Evolutionary conservation across 2,329 filamentous ascomycete species (phyloP).

Genomic region (Penicillium sumatraense): DNA sequence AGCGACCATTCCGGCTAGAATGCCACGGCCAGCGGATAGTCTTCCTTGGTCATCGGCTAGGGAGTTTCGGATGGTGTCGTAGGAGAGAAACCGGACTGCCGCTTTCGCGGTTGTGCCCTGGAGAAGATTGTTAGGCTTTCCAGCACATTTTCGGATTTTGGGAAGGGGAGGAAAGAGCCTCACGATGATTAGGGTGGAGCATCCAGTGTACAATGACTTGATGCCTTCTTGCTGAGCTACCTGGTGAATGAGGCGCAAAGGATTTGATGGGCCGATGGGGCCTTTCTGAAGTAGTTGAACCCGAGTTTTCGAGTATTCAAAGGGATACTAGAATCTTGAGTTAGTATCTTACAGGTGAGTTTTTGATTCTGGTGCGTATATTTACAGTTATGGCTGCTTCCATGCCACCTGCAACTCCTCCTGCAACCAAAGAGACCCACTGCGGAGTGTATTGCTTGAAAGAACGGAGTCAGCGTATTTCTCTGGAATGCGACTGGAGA

Average conservation of each 20-base stretch:
- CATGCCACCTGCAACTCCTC: constrained; percentile 58
- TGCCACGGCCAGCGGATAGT: constrained; percentile 59
- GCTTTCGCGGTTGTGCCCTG: constrained; percentile 66
- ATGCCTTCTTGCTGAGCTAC: constrained; percentile 63
- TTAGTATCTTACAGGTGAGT: neutral
- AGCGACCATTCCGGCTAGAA: constrained; percentile 68
- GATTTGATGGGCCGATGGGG: constrained; percentile 15
- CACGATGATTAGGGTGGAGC: constrained; percentile 59
- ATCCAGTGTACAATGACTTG: constrained; percentile 66
- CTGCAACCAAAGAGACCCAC: constrained; percentile 54
- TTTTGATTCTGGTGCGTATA: too few relatives aligned
- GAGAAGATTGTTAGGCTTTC: neutral
- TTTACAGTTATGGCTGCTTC: constrained; percentile 56
- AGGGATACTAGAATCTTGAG: constrained; percentile 58
- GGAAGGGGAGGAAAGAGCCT: neutral
- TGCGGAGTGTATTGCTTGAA: constrained; percentile 36
- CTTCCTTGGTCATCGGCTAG: constrained; percentile 59
- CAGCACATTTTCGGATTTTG: neutral
- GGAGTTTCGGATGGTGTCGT: constrained; percentile 66
- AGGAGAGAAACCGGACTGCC: constrained; percentile 68
- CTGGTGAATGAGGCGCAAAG: constrained; percentile 52
- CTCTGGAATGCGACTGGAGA: neutral
- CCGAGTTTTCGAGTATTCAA: constrained; percentile 66
- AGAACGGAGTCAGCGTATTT: neutral
- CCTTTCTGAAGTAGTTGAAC: constrained; percentile 18